Evolutionary conservation across 2,329 filamentous ascomycete species (phyloP), one percentile per base, ranked within the genome.

Genomic region (Diaporthe helianthi): DNA sequence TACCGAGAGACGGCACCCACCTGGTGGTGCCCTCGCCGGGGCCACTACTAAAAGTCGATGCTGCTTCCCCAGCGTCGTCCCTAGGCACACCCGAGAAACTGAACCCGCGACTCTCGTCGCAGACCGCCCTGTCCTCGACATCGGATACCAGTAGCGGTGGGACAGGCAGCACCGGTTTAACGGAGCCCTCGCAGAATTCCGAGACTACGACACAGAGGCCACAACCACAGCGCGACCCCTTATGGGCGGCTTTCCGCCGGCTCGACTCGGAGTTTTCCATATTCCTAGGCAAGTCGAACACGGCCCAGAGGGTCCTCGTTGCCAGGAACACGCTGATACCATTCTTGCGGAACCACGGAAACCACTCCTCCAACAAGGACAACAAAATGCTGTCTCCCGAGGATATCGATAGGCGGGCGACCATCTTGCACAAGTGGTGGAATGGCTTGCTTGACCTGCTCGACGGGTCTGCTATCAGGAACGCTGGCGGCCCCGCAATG

Each of bases 361-460:
- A 86, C 41, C 90, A 95, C 75, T 81, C 87, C 1, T 93, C 92
- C 10, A 91, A 88, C 74, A 81, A 80, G 70, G 77, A 78, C 33
- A 87, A 84, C 71, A 69, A 73, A 22, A 41, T 72, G 19, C 83
- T 97, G 54, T 83, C 87, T n/a, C 85, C 93, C 2, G 93, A 97
- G 80, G 93, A 97, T 77, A 80, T 97, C 53, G 94, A 98, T 75
- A 87, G 92, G 44, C 87, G 94, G 70, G 87, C 92, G 2, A 89
- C 89, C 53, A 93, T 97, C 58, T 81, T 97, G 69, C 93, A 96
- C 78, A 94, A 93, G 76, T 98, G 94, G 94, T 98, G 94, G 94
- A 90, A 86, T 52, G 90, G 88, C 1, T 83, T 97, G 47, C 81
- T 97, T 68, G 93, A 96, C 70, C 89, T 97, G 83, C 86, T 97